Conservation (phyloP, 257 asterid genomes). For the Solanum rostratum region DNA sequence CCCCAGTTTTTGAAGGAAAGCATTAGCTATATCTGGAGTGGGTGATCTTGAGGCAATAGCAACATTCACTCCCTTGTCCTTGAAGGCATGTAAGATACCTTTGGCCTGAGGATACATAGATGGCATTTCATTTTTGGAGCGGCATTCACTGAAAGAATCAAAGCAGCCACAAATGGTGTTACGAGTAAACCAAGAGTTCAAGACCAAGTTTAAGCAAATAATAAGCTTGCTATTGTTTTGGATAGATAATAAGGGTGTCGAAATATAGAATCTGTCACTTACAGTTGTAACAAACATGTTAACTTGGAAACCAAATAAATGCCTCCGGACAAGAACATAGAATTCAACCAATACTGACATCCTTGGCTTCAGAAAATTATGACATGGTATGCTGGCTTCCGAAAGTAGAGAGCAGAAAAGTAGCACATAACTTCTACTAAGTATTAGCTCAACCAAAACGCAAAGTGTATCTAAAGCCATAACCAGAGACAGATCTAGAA, state of each 20-base stretch:
- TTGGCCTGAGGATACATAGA: slow-evolving; percentile 26
- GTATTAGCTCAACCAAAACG: neutral
- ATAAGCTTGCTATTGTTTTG: neutral
- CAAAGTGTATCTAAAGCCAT: neutral
- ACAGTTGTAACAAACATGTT: neutral
- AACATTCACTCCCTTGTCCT: slow-evolving; percentile 25
- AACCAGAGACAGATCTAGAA: neutral
- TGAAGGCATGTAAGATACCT: slow-evolving; percentile 29
- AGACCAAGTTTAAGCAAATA: neutral
- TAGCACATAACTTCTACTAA: neutral
- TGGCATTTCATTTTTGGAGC: slow-evolving; percentile 30
- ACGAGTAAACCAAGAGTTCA: neutral
- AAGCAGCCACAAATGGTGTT: neutral
- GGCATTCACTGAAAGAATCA: slow-evolving; percentile 48
- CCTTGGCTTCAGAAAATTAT: neutral
- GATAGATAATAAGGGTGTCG: neutral
- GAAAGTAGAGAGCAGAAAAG: neutral
- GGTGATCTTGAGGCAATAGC: slow-evolving; percentile 46
- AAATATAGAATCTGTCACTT: neutral
- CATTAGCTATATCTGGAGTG: slow-evolving; percentile 68
- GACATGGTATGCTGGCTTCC: neutral
- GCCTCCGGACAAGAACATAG: neutral
- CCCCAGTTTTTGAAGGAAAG: slow-evolving; percentile 65
- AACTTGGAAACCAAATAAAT: neutral
- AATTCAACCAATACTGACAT: neutral